A percentile compares a stretch with the other conserved stretches of the same genome.
phyloP scores from a whole-genome alignment of 352 stramenopile species.

The Paralagenidium karlingii region DNA sequence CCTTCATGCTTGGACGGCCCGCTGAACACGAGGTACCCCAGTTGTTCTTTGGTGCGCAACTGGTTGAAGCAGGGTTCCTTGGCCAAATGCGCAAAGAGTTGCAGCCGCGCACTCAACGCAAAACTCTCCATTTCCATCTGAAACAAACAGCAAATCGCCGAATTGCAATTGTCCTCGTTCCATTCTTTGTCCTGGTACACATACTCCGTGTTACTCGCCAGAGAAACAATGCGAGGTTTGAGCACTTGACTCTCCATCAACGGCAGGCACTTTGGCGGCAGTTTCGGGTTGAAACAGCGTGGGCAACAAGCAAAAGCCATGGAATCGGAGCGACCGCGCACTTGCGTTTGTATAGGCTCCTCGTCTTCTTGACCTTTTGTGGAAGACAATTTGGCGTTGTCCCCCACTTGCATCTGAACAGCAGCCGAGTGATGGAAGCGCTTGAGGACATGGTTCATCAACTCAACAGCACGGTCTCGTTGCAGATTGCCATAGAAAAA shows the following conservation, averaged over 20 bases:
- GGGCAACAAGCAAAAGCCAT: neutral
- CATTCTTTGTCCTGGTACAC: constrained; percentile 37
- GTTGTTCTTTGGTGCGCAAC: constrained; percentile 87
- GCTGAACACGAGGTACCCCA: constrained; percentile 84
- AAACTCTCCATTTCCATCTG: constrained; percentile 20
- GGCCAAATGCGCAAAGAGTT: constrained; percentile 79
- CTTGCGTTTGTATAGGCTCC: too few species aligned
- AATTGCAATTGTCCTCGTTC: constrained; percentile 68
- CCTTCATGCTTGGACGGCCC: constrained; percentile 25
- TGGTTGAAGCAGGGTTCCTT: constrained; percentile 88
- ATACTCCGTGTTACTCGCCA: constrained; percentile 32
- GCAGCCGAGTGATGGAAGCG: constrained; percentile 9
- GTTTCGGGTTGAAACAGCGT: neutral
- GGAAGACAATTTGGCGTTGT: too few species aligned
- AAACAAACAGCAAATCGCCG: constrained; percentile 54
- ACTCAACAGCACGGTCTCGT: constrained; percentile 3
- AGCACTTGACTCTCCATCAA: constrained; percentile 28
- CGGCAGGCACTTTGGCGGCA: too few species aligned
- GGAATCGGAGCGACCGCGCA: neutral
- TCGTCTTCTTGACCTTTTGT: too few species aligned
- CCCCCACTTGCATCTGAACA: neutral
- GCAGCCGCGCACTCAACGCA: constrained; percentile 24
- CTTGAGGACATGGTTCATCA: constrained; percentile 36
- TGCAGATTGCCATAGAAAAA: constrained; percentile 68
- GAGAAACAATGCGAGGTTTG: constrained; percentile 43